Conservation (phyloP, 352 stramenopile species). For the Phytophthora constricta region DNA sequence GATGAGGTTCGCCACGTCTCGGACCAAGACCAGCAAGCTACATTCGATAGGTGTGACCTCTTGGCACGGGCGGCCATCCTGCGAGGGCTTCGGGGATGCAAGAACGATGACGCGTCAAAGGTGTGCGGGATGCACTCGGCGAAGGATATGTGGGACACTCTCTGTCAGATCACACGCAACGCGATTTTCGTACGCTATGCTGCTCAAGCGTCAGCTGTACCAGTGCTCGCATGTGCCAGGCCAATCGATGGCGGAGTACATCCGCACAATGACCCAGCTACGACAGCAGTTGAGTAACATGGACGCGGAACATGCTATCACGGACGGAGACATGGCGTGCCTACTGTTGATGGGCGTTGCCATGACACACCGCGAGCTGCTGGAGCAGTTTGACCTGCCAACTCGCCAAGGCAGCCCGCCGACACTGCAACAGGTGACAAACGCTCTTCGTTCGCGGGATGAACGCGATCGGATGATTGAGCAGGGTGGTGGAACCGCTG, state of each 20-base stretch:
- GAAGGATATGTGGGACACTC: constrained; percentile 1
- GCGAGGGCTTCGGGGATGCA: neutral
- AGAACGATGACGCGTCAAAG: constrained; percentile 7
- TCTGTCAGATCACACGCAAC: constrained; percentile 10
- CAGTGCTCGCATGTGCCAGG: neutral
- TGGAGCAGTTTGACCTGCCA: constrained; percentile 12
- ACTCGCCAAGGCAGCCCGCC: constrained; percentile 10
- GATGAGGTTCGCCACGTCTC: neutral
- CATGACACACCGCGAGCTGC: constrained; percentile 3
- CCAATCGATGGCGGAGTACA: constrained; percentile 4
- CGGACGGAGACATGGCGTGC: constrained; percentile 2
- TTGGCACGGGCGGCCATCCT: constrained; percentile 1
- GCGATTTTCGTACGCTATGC: constrained; percentile 8
- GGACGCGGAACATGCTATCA: neutral
- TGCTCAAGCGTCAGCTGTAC: constrained; percentile 3
- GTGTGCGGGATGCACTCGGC: constrained; percentile 1
- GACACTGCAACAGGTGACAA: constrained; percentile 9
- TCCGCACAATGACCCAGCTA: constrained; percentile 1
- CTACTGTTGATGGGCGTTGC: constrained; percentile 3
- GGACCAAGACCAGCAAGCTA: neutral
- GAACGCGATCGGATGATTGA: neutral
- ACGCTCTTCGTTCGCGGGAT: constrained; percentile 7
- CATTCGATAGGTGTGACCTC: constrained; percentile 3
- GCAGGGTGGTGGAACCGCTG: neutral
- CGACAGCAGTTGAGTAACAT: constrained; percentile 9